Conservation (phyloP, 192 early-diverging fungal genomes). For the Coemansia erecta region DNA sequence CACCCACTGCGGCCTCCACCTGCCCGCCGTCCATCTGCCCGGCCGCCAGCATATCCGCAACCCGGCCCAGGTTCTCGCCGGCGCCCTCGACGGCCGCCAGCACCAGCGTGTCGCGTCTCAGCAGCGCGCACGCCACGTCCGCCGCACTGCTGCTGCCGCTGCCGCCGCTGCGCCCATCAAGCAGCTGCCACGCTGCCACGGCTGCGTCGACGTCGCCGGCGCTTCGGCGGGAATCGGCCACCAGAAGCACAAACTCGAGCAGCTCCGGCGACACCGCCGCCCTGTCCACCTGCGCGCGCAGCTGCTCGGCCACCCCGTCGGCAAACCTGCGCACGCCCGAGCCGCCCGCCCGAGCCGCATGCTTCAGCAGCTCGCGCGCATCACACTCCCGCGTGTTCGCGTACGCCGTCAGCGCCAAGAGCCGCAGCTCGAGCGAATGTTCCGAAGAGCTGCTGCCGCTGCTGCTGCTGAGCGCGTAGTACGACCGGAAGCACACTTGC, state of each 20-base stretch:
- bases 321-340: no score
- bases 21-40: no score
- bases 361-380: slow-evolving; percentile 35
- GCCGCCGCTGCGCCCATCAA: background rate
- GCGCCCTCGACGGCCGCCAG: background rate
- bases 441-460: no score
- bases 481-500: slow-evolving; percentile 37
- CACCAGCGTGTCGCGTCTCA: slow-evolving; percentile 8
- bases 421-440: slow-evolving; percentile 17
- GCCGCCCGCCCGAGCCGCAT: slow-evolving; percentile 11
- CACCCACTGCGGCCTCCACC: slow-evolving; percentile 8
- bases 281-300: background rate
- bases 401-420: slow-evolving; percentile 28
- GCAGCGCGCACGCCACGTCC: slow-evolving; percentile 8
- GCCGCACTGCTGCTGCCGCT: no score
- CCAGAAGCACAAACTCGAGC: slow-evolving; percentile 17
- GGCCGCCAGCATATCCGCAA: no score
- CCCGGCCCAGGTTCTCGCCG: no score
- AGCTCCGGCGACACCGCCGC: slow-evolving; percentile 27
- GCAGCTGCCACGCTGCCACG: slow-evolving; percentile 11
- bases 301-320: no score
- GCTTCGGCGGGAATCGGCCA: slow-evolving; percentile 2
- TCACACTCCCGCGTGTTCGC: slow-evolving; percentile 29
- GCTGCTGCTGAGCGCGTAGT: slow-evolving; percentile 30
- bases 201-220: slow-evolving; percentile 3